Conservation (phyloP, 139 green algal genomes). For the Desmodesmus armatus region DNA sequence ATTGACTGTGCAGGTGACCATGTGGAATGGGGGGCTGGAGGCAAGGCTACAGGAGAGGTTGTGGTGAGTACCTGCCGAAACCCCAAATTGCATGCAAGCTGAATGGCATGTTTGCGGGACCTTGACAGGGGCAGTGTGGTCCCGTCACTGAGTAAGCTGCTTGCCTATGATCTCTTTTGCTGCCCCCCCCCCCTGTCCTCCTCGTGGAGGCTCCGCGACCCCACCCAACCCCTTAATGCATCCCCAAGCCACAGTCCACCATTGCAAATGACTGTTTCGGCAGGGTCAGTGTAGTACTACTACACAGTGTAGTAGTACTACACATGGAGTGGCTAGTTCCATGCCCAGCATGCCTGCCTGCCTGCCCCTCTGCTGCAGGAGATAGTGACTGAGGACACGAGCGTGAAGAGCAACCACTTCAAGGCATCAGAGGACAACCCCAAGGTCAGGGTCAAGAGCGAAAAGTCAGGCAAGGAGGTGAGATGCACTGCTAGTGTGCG, state of each 20-base stretch:
- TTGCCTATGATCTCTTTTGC: background rate
- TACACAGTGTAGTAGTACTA: background rate
- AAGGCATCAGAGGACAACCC: conserved; percentile 35
- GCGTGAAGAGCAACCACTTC: conserved; percentile 25
- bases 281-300: background rate
- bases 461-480: conserved; percentile 34
- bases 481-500: background rate
- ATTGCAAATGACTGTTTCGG: background rate
- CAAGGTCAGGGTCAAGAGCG: conserved; percentile 32
- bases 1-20: conserved; percentile 32
- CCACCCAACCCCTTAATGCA: background rate
- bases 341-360: no score
- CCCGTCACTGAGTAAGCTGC: background rate
- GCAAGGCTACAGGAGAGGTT: conserved; percentile 15
- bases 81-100: background rate
- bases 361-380: background rate
- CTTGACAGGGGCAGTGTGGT: background rate
- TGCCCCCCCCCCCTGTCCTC: background rate
- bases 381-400: conserved; percentile 21
- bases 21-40: conserved; percentile 18
- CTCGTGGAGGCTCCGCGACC: background rate
- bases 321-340: no score
- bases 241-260: no score
- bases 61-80: background rate
- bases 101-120: background rate